Evolutionary conservation across 768 basidiomycete genomes (phyloP), one percentile per base, ranked within the genome.

Genomic region (Lactarius psammicola): DNA sequence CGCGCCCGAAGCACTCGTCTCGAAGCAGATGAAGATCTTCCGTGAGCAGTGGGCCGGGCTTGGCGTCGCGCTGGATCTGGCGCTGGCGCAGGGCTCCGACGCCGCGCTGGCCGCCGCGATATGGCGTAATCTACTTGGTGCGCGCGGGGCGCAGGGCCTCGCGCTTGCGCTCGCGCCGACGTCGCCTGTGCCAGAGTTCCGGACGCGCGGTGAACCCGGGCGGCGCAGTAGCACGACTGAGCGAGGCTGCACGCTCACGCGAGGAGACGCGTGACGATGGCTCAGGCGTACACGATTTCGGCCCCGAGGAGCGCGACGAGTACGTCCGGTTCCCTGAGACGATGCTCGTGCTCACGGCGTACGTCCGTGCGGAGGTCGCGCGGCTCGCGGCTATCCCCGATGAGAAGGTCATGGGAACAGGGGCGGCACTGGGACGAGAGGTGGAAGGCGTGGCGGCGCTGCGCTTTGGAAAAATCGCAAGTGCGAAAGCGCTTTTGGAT

Each of bases 71-170:
- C 83, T 94, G 71, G 94, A 97, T 74, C 77, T 95, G 17, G 90
- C 85, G 1, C 81, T 95, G 36, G 82, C 88, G 5, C 81, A 80
- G 55, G 85, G 87, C 28, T 62, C 57, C 56, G 95, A 98, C 74
- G 80, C 84, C 66, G 91, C 95, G 68, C 80, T 98, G 76, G 93
- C 95, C 0, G 89, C 80, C 17, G 90, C 92, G 1, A 78, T 97
- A 0, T 98, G 96, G 96, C 81, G 96, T 57, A 97, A 98, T 75
- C 72, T 97, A 42, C 87, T 97, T 46, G 94, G 90, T 9, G 91
- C 86, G 1, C 83, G 93, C 15, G 95, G 94, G 6, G 90, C 90
- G 10, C 80, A 82, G 64, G 90, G 89, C 2, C 87, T 92, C 60
- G 79, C 78, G 10, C 72, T 74, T 61, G 58, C 68, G 56, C 65